Evolutionary conservation across 2,329 filamentous ascomycete genomes (phyloP).

Genomic region (Trichophyton benhamiae): DNA sequence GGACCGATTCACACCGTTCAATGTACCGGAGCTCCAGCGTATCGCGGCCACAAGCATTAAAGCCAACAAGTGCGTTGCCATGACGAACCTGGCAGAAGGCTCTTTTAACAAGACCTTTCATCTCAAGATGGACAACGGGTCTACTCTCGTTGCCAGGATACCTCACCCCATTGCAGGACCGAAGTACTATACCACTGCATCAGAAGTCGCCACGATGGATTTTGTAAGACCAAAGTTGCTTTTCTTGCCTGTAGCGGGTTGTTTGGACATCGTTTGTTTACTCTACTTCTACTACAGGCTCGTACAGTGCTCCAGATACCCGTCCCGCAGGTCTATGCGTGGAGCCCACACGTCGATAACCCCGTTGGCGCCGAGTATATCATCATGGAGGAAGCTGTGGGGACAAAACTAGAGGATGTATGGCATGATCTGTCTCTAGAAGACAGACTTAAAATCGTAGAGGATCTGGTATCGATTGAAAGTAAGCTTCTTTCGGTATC

Average conservation of each 20-base stretch:
- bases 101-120: constrained; percentile 27
- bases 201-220: constrained; percentile 14
- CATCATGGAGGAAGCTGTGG: constrained; percentile 30
- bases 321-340: neutral
- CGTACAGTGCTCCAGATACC: constrained; percentile 3
- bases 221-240: constrained; percentile 9
- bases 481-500: constrained; percentile 17
- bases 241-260: neutral
- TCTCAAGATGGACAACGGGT: constrained; percentile 17
- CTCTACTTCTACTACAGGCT: constrained; percentile 6
- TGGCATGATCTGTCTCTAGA: constrained; percentile 19
- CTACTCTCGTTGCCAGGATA: constrained; percentile 16
- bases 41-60: constrained; percentile 20
- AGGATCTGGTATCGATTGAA: constrained; percentile 10
- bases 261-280: too few relatives aligned
- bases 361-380: constrained; percentile 32
- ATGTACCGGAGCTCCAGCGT: constrained; percentile 22
- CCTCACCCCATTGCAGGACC: constrained; percentile 11
- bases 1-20: constrained; percentile 22
- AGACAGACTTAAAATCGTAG: constrained; percentile 22
- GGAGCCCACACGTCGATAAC: constrained; percentile 19
- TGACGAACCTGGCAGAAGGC: constrained; percentile 29
- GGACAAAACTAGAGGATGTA: constrained; percentile 21
- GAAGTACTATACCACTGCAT: constrained; percentile 10
- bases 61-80: constrained; percentile 22